Evolutionary conservation across 2,329 filamentous ascomycete species (phyloP), one percentile per base, ranked within the genome.

Genomic region (Penicillium sp.): DNA sequence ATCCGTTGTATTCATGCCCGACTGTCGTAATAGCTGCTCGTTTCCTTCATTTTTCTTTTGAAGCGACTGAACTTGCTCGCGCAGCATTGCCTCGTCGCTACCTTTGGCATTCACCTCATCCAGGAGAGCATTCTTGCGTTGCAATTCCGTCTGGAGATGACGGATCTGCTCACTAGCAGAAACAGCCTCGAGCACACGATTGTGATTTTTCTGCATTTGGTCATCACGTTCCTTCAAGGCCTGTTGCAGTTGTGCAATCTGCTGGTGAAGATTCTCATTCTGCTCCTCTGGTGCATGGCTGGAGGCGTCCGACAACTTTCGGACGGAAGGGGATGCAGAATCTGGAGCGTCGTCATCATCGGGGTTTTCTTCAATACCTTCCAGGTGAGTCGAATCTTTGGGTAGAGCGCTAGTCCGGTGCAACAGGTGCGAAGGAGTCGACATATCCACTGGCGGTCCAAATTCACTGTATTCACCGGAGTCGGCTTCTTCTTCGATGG

Each of bases 361-460:
- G 1, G 71, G 65, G 29, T 69, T 64, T 52, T 76, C 73, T 49
- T 74, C 71, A 20, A 75, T 74, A 29, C 69, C 67, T 50, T 75
- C 72, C 9, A 76, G 55, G 20, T 72, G 70, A 1, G 69, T 72
- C 8, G 63, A 64, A 42, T 74, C 72, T 45, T 66, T 71, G 0
- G 59, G 61, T 2, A 66, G 50, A 1, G 54, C 62, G 37, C 63
- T 66, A 6, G 57, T 65, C 32, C 72, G 58, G 50, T 69, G 71
- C 50, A 76, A 58, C 9, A 77, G 34, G 57, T 76, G 75, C 18
- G 74, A 75, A 5, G 75, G 75, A 0, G 75, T 77, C 2, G 75
- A 77, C 70, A 76, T 77, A 52, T 77, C 75, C 10, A 76, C 64
- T 3, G 75, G 74, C 10, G 74, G 74, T 2, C 71, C 74, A 40